Evolutionary conservation across 2,329 filamentous ascomycete species (phyloP).

Genomic region (Helicocarpus griseus): DNA sequence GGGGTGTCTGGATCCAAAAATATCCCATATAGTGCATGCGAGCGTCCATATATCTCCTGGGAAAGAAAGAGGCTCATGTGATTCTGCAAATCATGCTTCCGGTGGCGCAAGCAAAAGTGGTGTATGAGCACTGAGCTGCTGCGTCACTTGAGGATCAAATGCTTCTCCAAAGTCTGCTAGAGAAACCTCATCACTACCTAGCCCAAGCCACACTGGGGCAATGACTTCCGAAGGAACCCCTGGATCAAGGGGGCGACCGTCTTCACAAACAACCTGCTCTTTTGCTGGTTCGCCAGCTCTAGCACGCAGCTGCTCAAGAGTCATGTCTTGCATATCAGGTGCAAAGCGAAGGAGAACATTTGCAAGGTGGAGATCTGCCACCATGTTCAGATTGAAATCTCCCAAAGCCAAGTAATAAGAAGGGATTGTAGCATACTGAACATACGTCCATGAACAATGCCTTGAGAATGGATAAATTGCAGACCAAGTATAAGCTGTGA

Average conservation of each 20-base stretch:
- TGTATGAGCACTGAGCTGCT: slow-evolving; percentile 13
- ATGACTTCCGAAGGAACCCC: slow-evolving; percentile 16
- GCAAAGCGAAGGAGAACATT: slow-evolving; percentile 18
- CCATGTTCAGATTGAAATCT: slow-evolving; percentile 1
- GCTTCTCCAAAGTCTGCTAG: slow-evolving; percentile 21
- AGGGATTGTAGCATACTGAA: background rate
- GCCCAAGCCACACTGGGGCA: slow-evolving; percentile 17
- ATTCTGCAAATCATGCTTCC: slow-evolving; percentile 9
- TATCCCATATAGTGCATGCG: slow-evolving; percentile 25
- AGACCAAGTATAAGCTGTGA: slow-evolving; percentile 16
- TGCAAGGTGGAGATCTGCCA: slow-evolving; percentile 16
- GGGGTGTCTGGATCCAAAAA: slow-evolving; percentile 19
- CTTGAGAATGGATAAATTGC: slow-evolving; percentile 19
- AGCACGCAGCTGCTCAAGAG: slow-evolving; percentile 15
- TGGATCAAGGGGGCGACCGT: slow-evolving; percentile 14
- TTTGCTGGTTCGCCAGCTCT: slow-evolving; percentile 15
- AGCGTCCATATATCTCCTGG: slow-evolving; percentile 29
- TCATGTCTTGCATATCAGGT: slow-evolving; percentile 13
- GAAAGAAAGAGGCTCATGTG: slow-evolving; percentile 19
- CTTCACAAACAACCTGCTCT: slow-evolving; percentile 14
- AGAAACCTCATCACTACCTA: slow-evolving; percentile 16
- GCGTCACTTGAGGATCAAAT: slow-evolving; percentile 13
- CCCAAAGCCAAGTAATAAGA: background rate
- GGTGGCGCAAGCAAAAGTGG: slow-evolving; percentile 13
- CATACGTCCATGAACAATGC: slow-evolving; percentile 20